These are phyloP conservation scores for Penicillium salamii DNA, from an alignment of 495 filamentous ascomycete species.

Conservation along the genomic window DNA sequence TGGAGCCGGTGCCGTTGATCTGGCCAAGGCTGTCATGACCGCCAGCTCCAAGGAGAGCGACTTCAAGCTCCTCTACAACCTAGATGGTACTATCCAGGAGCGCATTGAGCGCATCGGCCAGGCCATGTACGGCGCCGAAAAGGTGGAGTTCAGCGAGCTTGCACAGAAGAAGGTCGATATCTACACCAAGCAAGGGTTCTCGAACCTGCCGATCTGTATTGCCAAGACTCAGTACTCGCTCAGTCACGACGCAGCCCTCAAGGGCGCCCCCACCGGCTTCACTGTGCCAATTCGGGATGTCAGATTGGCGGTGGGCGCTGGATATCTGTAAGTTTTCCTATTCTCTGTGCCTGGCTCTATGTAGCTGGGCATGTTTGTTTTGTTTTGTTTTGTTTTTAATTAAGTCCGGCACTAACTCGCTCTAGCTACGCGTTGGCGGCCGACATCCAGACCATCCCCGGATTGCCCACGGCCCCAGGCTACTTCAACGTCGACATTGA, in stretches of 20 bases:
- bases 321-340: conserved; percentile 67
- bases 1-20: conserved; percentile 83
- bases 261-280: conserved; percentile 95
- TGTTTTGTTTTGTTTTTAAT: background rate
- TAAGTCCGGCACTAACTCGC: no score
- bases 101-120: conserved; percentile 89
- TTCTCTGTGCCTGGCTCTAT: no score
- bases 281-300: conserved; percentile 95
- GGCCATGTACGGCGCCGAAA: conserved; percentile 89
- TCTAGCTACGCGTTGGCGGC: conserved; percentile 85
- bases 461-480: conserved; percentile 89
- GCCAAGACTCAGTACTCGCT: conserved; percentile 98
- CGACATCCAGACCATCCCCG: conserved; percentile 97
- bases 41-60: conserved; percentile 82
- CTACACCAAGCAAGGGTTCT: conserved; percentile 89
- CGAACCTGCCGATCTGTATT: conserved; percentile 90
- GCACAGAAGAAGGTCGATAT: conserved; percentile 95
- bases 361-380: no score
- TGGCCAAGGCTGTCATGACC: conserved; percentile 82
- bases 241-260: conserved; percentile 88
- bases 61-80: conserved; percentile 82
- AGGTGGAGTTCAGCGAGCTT: conserved; percentile 89
- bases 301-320: conserved; percentile 86
- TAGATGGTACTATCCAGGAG: conserved; percentile 78
- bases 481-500: conserved; percentile 97